These are phyloP conservation scores for Flaveria robusta DNA, from an alignment of 129 eudicot genomes.

Conservation along the genomic window DNA sequence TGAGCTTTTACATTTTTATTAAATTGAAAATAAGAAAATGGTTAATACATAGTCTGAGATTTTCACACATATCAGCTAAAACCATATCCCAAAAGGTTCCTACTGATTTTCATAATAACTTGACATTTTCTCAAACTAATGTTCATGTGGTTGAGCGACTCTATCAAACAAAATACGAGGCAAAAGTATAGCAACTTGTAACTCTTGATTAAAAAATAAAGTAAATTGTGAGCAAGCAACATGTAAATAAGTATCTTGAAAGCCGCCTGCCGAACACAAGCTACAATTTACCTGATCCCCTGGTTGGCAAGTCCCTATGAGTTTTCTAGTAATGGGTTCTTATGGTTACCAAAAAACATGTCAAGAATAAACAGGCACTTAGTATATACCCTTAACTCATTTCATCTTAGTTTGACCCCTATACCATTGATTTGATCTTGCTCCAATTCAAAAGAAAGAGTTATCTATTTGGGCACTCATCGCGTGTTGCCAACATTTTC, in stretches of 20 bases:
- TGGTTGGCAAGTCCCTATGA: too few species aligned
- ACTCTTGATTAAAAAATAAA: not conserved
- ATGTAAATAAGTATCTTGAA: not conserved
- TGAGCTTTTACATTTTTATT: conserved; percentile 23
- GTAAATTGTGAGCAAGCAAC: not conserved
- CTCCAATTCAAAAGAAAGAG: not conserved
- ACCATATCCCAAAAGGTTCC: conserved; percentile 17
- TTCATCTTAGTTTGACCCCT: too few species aligned
- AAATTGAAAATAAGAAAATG: conserved; percentile 9
- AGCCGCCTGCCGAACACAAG: too few species aligned
- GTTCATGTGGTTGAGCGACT: not conserved
- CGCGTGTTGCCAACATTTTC: too few species aligned
- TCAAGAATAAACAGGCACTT: not conserved
- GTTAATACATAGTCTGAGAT: not conserved
- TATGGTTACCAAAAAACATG: too few species aligned
- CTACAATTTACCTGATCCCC: too few species aligned
- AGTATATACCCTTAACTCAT: not conserved
- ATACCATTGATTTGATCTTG: not conserved
- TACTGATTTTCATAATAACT: not conserved
- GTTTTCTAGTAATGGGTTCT: too few species aligned
- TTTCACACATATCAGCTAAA: conserved; percentile 5
- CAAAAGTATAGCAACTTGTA: not conserved
- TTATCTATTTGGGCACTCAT: not conserved
- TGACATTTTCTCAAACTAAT: not conserved
- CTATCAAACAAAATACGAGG: not conserved